Conservation (phyloP, 257 asterid species). For the Capsicum baccatum region DNA sequence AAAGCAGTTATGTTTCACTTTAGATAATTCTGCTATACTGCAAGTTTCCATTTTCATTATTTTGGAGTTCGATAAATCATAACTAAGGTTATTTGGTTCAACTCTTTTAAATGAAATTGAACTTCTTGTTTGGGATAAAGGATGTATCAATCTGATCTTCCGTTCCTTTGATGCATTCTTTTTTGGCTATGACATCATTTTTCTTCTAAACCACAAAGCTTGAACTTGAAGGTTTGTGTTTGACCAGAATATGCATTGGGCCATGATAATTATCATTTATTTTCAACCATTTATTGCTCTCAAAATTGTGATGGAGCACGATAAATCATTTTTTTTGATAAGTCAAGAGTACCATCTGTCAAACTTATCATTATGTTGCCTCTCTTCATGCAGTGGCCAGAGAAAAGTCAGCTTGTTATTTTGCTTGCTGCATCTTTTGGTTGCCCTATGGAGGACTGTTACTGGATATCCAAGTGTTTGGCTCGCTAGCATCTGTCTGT, state of each 20-base stretch:
- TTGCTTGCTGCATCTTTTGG: constrained; percentile 67
- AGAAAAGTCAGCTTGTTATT: constrained; percentile 72
- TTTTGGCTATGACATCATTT: neutral
- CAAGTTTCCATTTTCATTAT: constrained; percentile 7
- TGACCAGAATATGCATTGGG: neutral
- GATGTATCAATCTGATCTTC: constrained; percentile 12
- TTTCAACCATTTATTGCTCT: neutral
- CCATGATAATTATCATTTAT: neutral
- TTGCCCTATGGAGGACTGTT: constrained; percentile 60
- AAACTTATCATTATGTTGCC: constrained; percentile 19
- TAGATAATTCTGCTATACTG: neutral
- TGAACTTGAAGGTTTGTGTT: neutral
- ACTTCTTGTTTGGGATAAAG: neutral
- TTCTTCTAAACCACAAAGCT: constrained; percentile 6
- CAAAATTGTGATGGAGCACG: neutral
- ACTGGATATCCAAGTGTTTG: constrained; percentile 56
- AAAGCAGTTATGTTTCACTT: neutral
- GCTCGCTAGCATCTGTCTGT: constrained; percentile 67
- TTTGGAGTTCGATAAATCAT: neutral
- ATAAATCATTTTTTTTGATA: neutral
- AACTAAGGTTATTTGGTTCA: neutral
- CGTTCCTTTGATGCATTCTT: constrained; percentile 1
- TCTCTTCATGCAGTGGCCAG: constrained; percentile 70
- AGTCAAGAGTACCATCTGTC: neutral
- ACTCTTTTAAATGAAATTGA: constrained; percentile 2